A percentile compares a stretch with the other conserved stretches of the same genome.
phyloP scores from a whole-genome alignment of 192 early-diverging fungal species.

The Backusella circina region DNA sequence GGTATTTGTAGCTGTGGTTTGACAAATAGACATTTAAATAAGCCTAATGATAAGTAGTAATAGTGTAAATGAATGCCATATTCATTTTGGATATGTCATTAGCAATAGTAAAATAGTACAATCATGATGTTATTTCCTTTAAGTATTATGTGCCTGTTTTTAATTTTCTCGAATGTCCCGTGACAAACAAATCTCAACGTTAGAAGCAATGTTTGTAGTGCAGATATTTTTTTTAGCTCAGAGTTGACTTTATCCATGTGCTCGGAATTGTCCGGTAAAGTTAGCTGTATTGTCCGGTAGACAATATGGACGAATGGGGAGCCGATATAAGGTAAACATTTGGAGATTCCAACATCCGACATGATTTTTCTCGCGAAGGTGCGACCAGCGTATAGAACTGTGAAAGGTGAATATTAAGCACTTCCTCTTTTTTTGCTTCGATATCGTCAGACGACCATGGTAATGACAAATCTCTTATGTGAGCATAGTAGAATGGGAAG shows the following conservation, averaged over 20 bases:
- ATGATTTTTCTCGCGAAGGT: not conserved
- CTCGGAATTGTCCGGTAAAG: not conserved
- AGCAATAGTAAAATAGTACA: too few relatives aligned
- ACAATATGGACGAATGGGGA: not conserved
- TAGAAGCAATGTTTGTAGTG: too few relatives aligned
- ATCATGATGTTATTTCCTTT: too few relatives aligned
- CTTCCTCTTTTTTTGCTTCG: conserved; percentile 1
- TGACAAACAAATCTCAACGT: too few relatives aligned
- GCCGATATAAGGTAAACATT: not conserved
- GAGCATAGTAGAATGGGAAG: not conserved
- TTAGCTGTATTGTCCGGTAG: not conserved
- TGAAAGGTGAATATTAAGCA: not conserved
- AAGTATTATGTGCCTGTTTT: too few relatives aligned
- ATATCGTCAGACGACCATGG: conserved; percentile 5
- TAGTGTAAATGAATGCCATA: too few relatives aligned
- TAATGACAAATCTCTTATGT: not conserved
- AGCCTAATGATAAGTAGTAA: too few relatives aligned
- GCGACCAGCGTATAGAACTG: not conserved
- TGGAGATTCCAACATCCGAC: not conserved
- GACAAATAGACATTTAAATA: too few relatives aligned
- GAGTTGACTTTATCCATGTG: not conserved
- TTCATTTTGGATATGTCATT: too few relatives aligned
- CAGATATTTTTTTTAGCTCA: not conserved
- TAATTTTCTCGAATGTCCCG: too few relatives aligned
- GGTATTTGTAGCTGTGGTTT: too few relatives aligned